Percentiles rank a stretch among this genome's conserved stretches.
Conservation (phyloP, 306 rosid species). For the Nissolia schottii region DNA sequence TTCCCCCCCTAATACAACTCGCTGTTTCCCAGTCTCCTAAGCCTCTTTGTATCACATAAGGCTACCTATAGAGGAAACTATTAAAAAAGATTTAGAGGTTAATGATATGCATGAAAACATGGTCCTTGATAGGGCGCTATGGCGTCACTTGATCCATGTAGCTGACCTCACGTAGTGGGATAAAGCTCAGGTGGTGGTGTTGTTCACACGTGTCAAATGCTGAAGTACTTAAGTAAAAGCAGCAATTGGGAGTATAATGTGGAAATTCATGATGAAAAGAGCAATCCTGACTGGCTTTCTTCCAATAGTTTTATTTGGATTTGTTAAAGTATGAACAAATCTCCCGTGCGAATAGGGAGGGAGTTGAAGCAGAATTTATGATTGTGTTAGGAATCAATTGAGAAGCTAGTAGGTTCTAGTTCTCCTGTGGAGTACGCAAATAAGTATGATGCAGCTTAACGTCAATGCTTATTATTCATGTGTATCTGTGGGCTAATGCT, state of each 20-base stretch:
- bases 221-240: no score
- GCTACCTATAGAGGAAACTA: no score
- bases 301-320: background rate
- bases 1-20: no score
- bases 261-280: background rate
- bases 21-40: no score
- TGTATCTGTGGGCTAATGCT: background rate
- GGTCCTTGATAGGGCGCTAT: no score
- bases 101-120: no score
- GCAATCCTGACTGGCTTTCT: background rate
- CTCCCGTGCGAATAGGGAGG: background rate
- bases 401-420: background rate
- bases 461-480: background rate
- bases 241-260: background rate
- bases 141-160: no score
- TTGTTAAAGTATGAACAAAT: background rate
- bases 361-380: background rate
- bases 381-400: background rate
- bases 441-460: background rate
- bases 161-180: no score
- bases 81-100: no score
- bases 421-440: background rate
- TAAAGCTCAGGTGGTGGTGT: no score
- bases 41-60: no score
- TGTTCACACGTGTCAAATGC: no score